A percentile compares a stretch with the other conserved stretches of the same genome.
These are phyloP conservation scores for Talaromyces pinophilus DNA, from an alignment of 2,329 filamentous ascomycete genomes.

Conservation along the genomic window DNA sequence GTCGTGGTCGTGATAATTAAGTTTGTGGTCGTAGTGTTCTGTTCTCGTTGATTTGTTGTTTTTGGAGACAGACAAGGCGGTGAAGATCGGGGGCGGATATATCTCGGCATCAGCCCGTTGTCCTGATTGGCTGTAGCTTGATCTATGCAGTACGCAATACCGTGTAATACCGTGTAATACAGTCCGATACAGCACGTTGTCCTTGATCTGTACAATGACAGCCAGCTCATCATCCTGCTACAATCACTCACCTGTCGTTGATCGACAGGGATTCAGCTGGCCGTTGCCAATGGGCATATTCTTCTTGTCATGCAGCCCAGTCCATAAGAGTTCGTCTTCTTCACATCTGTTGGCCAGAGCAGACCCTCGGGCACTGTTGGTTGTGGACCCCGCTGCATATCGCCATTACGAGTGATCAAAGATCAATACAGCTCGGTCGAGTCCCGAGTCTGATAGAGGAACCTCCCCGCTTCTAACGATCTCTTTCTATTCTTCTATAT, in stretches of 20 bases:
- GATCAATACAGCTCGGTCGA: background rate
- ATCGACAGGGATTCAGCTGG: slow-evolving; percentile 5
- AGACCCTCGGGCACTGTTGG: background rate
- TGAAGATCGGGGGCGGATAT: background rate
- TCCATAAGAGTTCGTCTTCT: background rate
- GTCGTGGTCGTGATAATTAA: background rate
- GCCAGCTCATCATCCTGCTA: slow-evolving; percentile 5
- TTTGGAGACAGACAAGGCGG: background rate
- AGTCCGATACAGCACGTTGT: background rate
- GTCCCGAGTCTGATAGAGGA: background rate
- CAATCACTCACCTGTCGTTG: background rate
- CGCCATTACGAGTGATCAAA: background rate
- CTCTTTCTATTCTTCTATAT: background rate
- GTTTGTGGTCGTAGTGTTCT: background rate
- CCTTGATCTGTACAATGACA: background rate
- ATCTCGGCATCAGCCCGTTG: background rate
- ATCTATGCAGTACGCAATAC: slow-evolving; percentile 1
- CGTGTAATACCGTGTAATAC: background rate
- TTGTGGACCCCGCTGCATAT: slow-evolving; percentile 12
- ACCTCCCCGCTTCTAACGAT: slow-evolving; percentile 10
- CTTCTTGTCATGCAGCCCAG: background rate
- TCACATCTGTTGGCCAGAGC: background rate
- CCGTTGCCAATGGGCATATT: slow-evolving; percentile 6
- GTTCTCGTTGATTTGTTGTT: background rate
- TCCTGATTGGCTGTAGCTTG: slow-evolving; percentile 5